Percentiles rank a stretch among this genome's conserved stretches.
phyloP scores from a whole-genome alignment of 2,329 filamentous ascomycete genomes.

The Penicillium verrucosum region DNA sequence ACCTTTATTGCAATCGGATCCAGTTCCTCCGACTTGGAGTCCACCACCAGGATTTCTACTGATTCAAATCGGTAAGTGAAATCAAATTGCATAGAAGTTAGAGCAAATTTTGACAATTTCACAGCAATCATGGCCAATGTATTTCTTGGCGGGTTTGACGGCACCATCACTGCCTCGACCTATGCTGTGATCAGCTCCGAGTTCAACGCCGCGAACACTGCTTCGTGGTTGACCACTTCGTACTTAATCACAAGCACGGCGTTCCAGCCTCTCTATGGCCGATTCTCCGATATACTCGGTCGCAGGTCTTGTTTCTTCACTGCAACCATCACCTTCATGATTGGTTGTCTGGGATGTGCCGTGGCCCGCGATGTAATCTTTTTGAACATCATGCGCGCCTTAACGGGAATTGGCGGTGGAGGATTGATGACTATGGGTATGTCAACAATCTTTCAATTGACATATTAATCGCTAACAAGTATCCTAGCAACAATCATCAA shows the following conservation, averaged over 20 bases:
- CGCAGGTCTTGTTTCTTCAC: slow-evolving; percentile 59
- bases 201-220: slow-evolving; percentile 46
- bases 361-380: slow-evolving; percentile 64
- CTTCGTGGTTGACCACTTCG: slow-evolving; percentile 56
- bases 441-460: not conserved
- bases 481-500: slow-evolving; percentile 60
- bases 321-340: slow-evolving; percentile 60
- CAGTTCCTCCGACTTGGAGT: slow-evolving; percentile 39
- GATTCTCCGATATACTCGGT: slow-evolving; percentile 70
- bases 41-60: slow-evolving; percentile 53
- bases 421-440: slow-evolving; percentile 63
- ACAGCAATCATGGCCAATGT: slow-evolving; percentile 62
- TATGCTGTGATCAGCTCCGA: slow-evolving; percentile 49
- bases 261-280: slow-evolving; percentile 70
- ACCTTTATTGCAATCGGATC: slow-evolving; percentile 21
- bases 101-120: not conserved
- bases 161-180: slow-evolving; percentile 46
- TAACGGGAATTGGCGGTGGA: slow-evolving; percentile 71
- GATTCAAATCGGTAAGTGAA: slow-evolving; percentile 51
- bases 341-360: slow-evolving; percentile 67
- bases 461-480: not conserved
- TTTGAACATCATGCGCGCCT: slow-evolving; percentile 67
- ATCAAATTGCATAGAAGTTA: no score
- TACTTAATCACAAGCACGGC: slow-evolving; percentile 64
- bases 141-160: slow-evolving; percentile 57